Base-by-base conservation (phyloP, 2,329 filamentous ascomycete species). In the Colletotrichum gloeosporioides region DNA sequence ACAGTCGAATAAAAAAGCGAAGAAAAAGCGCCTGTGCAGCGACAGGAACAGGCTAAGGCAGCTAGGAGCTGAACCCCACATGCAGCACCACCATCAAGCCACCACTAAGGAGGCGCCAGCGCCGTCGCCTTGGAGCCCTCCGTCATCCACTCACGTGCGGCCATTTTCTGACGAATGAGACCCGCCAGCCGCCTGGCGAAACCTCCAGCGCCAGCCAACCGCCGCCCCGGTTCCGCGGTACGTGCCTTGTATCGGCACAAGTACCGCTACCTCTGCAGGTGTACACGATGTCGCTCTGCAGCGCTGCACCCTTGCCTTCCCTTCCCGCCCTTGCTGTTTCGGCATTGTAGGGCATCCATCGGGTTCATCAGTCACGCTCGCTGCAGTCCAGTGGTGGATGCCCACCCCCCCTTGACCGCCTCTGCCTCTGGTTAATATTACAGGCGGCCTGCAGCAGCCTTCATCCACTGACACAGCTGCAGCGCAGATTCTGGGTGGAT, bases 321-420 rank as follows among this genome's bases (percentile, higher is more conserved):
- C 53, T 53, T 55, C 61, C 69, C 44, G 69, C 57, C 69, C 69
- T 71, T 65, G 74, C 29, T 69, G 70, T 65, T 76, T 76, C 70
- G 64, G 71, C 74, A 66, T 22, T 53, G 44, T 74, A 64, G 44
- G 74, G 71, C 74, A 70, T 27, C 74, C 64, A 70, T 64, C 70
- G 59, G 69, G 70, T 69, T 53, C 27, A 31, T 25, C 29, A 44
- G 34, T 59, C 55, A 27, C 55, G 22, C 27, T 59, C 25, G 25
- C 55, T 66, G 25, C 25, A 29, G 25, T 4, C 4, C 25, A 29
- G 25, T 4, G 7, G 44, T 53, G 44, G 44, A 53, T 53, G 44
- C 44, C 44, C 44, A 53, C 44, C 44, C 15, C 16, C 70, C 63
- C 71, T 76, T 76, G 74, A 76, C 74, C 74, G 74, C 74, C 69